Base-by-base conservation (phyloP, 2,329 filamentous ascomycete species). In the Furcasterigmium sp. region DNA sequence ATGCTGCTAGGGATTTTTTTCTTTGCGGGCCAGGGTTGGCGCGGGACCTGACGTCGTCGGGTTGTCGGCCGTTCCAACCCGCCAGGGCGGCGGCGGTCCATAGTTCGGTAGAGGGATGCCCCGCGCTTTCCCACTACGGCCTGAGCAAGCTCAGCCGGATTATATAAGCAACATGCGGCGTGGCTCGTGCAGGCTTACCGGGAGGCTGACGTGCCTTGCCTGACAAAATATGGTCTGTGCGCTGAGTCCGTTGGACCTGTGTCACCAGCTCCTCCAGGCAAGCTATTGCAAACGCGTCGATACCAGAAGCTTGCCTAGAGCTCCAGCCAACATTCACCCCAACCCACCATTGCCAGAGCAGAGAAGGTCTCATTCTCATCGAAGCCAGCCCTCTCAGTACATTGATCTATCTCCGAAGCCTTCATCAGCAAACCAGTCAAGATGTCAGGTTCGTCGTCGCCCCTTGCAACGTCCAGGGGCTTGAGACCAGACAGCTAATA, bases 361-460 rank as follows among this genome's bases (percentile, higher is more conserved):
- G n/a, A n/a, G n/a, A 5, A 30, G 49, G 52, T 45, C 46, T 54
- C 48, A 54, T 49, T 47, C 53, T 39, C 46, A 40, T 42, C 46
- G 26, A 45, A 37, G 36, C 36, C 39, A 21, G 34, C 37, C 23
- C 36, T n/a, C 10, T 8, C 17, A 36, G 9, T 21, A 14, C 32
- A 19, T 14, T 26, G 5, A 10, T 18, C 13, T n/a, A 36, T 36
- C 30, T 26, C 25, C 35, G 9, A 38, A 17, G 9, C 26, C 29
- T 5, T 20, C 20, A 26, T 11, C 32, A 25, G 26, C 17, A 37
- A 11, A 10, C n/a, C 51, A 55, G 51, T 57, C 70, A 72, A 59
- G 58, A 78, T 78, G 75, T 76, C 74, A 65, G 72, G 75, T 74
- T 56, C 45, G 69, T 62, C 38, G 35, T 25, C 35, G n/a, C 9